Evolutionary conservation across 2,329 filamentous ascomycete species (phyloP), one percentile per base, ranked within the genome.

Genomic region (Xylariaceae sp.): DNA sequence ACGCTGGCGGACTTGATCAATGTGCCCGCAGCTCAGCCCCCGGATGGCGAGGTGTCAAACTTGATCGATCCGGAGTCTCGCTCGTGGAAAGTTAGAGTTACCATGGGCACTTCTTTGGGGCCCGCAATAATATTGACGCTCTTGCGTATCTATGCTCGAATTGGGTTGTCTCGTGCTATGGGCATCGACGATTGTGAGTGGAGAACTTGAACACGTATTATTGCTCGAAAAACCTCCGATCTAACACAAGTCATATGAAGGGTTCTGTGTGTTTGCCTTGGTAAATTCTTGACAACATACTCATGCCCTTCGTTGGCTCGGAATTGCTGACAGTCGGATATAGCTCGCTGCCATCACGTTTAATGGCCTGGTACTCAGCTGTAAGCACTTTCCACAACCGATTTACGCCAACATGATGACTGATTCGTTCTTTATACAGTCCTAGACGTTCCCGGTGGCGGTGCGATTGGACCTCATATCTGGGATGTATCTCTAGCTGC

Each of bases 141-240:
- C 13, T 17, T 53, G 51, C 51, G 51, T 19, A n/a, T 53, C 14
- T 53, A 53, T 22, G 51, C 51, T 39, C 51, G 51, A 33, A 42
- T 53, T 14, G 19, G 47, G 38, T 47, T 53, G 41, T 42, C 47
- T 44, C 51, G 51, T 22, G 46, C 16, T 31, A 34, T 53, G 10
- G 42, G 51, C 7, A 16, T 47, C 28, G 51, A 53, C 45, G 51
- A 53, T 43, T 53, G 51, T 53, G 50, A 38, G 51, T 50, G 11
- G 34, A 6, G 13, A 38, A 4, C 10, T 38, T 13, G 16, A 38
- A 38, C 16, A 38, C 16, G 5, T 5, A 16, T 38, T 10, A 28
- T 28, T 4, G 7, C 22, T 28, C 36, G 18, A 19, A 18, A 28
- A 9, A 17, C 11, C 34, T 17, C 4, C 13, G 42, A n/a, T 18